These are phyloP conservation scores for Wickerhamomyces xylosicus DNA, from an alignment of 805 yeast genomes.

Conservation along the genomic window DNA sequence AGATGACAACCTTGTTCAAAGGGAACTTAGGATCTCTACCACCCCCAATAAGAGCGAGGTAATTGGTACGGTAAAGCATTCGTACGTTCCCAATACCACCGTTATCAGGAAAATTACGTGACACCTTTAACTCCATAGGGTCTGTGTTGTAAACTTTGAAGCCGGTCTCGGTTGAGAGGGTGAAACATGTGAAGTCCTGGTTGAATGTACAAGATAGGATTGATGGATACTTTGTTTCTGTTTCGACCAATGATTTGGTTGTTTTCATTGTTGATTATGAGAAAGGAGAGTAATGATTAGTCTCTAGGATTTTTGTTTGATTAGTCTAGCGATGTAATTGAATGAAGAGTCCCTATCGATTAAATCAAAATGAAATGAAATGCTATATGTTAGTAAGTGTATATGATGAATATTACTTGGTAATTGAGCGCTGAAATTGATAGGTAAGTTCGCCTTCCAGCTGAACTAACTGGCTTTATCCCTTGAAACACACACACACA, in stretches of 20 bases:
- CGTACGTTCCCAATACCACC: constrained; percentile 64
- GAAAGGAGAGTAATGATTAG: too few species aligned
- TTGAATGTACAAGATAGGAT: constrained; percentile 39
- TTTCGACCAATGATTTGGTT: constrained; percentile 13
- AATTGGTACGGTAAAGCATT: constrained; percentile 87
- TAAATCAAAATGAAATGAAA: too few species aligned
- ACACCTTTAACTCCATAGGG: constrained; percentile 71
- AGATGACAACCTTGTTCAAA: constrained; percentile 68
- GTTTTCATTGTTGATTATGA: constrained; percentile 13
- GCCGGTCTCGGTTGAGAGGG: constrained; percentile 72
- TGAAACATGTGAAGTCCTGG: constrained; percentile 86
- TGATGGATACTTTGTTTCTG: constrained; percentile 1
- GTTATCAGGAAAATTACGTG: constrained; percentile 35
- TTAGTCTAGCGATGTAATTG: too few species aligned
- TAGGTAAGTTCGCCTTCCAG: too few species aligned
- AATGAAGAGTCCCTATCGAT: too few species aligned
- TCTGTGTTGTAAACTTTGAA: constrained; percentile 80
- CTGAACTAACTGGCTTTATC: too few species aligned
- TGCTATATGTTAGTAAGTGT: too few species aligned
- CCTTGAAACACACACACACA: too few species aligned
- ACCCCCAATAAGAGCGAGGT: constrained; percentile 84
- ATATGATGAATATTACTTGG: too few species aligned
- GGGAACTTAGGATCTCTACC: constrained; percentile 75
- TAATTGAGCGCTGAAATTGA: too few species aligned
- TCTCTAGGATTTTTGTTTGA: too few species aligned